Evolutionary conservation across 2,329 filamentous ascomycete species (phyloP).

Genomic region (Diaporthe vaccinii): DNA sequence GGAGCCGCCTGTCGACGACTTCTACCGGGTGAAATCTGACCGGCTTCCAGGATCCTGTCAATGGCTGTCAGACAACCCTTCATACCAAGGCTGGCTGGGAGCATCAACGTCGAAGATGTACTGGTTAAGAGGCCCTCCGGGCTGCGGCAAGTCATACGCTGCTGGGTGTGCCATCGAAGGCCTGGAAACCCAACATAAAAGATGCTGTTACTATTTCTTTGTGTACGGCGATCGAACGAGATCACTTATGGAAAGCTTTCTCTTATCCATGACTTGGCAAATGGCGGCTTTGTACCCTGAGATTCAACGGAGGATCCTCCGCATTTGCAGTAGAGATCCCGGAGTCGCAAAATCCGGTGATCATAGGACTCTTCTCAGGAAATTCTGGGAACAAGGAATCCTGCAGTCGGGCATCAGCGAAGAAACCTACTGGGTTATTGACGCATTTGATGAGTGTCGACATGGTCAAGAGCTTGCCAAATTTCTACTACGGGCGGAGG

Average conservation of each 20-base stretch:
- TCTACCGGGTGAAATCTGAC: not conserved
- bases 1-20: not conserved
- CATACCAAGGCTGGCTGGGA: not conserved
- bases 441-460: not conserved
- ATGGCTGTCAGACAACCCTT: not conserved
- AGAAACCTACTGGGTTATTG: not conserved
- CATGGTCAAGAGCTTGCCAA: not conserved
- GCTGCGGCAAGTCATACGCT: not conserved
- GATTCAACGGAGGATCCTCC: not conserved
- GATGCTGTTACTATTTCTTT: constrained; percentile 1
- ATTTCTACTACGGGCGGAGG: not conserved
- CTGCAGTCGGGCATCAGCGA: not conserved
- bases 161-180: not conserved
- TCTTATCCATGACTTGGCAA: not conserved
- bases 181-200: not conserved
- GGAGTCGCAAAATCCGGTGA: not conserved
- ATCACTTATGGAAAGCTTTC: not conserved
- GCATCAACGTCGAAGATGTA: no score
- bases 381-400: not conserved
- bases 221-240: not conserved
- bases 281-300: not conserved
- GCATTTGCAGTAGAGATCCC: not conserved
- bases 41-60: not conserved
- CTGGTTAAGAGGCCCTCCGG: not conserved
- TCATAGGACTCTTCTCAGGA: not conserved